A percentile compares a stretch with the other conserved stretches of the same genome.
phyloP scores from a whole-genome alignment of 176 grass and related monocot genomes.

The Phragmites australis region DNA sequence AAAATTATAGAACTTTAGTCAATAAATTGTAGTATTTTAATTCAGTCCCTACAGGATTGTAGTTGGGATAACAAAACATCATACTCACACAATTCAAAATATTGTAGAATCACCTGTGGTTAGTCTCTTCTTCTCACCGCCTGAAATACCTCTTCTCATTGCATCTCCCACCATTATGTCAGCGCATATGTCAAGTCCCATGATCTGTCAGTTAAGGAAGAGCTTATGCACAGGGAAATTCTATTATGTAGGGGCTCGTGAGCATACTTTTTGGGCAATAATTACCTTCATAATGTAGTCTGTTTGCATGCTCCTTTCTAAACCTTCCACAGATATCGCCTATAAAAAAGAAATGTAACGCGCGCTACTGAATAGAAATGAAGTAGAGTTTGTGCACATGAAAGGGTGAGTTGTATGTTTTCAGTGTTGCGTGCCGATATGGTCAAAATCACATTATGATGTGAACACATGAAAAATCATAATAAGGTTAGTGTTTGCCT shows the following conservation, averaged over 20 bases:
- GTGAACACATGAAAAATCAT: background rate
- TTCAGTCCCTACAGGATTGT: background rate
- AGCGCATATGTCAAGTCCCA: slow-evolving; percentile 85
- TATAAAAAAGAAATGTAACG: slow-evolving; percentile 21
- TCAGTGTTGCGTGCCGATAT: too few relatives aligned
- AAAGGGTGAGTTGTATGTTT: too few relatives aligned
- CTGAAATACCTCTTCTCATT: slow-evolving; percentile 93
- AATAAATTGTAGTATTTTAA: background rate
- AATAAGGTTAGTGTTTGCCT: slow-evolving; percentile 41
- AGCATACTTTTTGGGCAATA: background rate
- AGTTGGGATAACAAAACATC: background rate
- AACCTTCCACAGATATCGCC: slow-evolving; percentile 70
- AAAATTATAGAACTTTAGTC: background rate
- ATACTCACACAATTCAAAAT: background rate
- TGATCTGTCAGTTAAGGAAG: slow-evolving; percentile 52
- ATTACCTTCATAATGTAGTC: slow-evolving; percentile 95
- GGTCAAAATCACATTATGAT: background rate
- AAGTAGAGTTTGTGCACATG: background rate
- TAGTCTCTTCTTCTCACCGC: slow-evolving; percentile 88
- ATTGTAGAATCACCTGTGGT: slow-evolving; percentile 60
- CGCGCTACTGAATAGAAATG: background rate
- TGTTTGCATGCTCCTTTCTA: slow-evolving; percentile 80
- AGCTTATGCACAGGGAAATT: background rate
- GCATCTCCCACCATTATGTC: slow-evolving; percentile 72
- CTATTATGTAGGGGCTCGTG: background rate